Evolutionary conservation across 768 basidiomycete species (phyloP).

Genomic region (Lentinus brumalis): DNA sequence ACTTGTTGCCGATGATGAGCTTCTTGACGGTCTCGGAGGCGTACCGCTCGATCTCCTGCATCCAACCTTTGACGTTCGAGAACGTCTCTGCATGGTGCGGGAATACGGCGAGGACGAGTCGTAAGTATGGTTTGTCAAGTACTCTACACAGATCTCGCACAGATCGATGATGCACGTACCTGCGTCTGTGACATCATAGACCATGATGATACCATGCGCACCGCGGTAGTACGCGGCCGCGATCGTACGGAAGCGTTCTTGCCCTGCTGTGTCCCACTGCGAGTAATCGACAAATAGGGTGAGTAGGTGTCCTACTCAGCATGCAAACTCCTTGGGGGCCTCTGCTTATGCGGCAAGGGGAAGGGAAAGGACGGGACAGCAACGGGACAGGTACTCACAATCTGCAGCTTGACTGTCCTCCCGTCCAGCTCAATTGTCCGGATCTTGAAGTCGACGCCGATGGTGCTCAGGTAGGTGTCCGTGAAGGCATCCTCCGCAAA

Average conservation of each 20-base stretch:
- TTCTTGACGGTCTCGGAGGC: slow-evolving; percentile 99
- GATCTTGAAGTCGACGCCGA: slow-evolving; percentile 99
- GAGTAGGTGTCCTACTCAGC: no score
- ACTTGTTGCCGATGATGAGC: slow-evolving; percentile 98
- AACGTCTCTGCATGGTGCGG: slow-evolving; percentile 69
- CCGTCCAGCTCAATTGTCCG: slow-evolving; percentile 98
- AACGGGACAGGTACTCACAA: slow-evolving; percentile 58
- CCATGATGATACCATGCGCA: slow-evolving; percentile 97
- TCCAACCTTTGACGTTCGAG: slow-evolving; percentile 94
- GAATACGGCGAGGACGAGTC: neutral
- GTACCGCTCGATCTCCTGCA: slow-evolving; percentile 92
- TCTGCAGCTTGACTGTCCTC: slow-evolving; percentile 98
- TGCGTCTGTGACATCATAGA: slow-evolving; percentile 98
- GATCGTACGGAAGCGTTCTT: slow-evolving; percentile 98
- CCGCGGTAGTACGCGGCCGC: slow-evolving; percentile 99
- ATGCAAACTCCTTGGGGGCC: no score
- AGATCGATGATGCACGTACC: slow-evolving; percentile 45
- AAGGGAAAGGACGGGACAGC: neutral
- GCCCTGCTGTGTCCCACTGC: slow-evolving; percentile 98
- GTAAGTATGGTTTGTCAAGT: neutral
- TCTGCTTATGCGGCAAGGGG: no score
- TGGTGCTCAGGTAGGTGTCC: slow-evolving; percentile 95
- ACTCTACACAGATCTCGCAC: neutral
- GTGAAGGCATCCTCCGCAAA: slow-evolving; percentile 98
- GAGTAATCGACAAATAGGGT: no score